Evolutionary conservation across 2,329 filamentous ascomycete genomes (phyloP), one percentile per base, ranked within the genome.

Genomic region (Ophiostoma ulmi): DNA sequence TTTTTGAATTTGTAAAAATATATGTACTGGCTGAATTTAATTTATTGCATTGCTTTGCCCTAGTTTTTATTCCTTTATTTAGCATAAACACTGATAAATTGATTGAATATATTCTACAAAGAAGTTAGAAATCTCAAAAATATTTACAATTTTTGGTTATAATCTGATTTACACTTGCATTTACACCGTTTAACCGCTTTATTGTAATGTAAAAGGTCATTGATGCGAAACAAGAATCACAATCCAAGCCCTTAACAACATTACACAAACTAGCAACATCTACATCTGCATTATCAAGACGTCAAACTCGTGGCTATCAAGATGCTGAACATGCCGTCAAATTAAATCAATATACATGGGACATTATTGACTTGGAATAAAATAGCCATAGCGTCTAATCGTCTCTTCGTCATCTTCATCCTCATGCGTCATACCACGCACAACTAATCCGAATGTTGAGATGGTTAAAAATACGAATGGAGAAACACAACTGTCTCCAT

Each of bases 401-500:
- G 11, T 39, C 44, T n/a, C 17, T 6, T 58, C 52, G 22, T 58
- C 44, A 48, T 20, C 52, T 6, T 48, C 20, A 14, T 48, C 13
- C 52, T 10, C 6, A 17, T 63, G 58, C 58, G 58, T 63, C 26
- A 36, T 63, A 35, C 26, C 58, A 63, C 31, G 31, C 58, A 63
- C 58, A 26, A 14, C 52, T 58, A 35, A 2, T 52, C 20, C 3
- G 1, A 35, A 20, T 7, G 5, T 20, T 17, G 1, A 10, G 11
- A 20, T 63, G 58, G 58, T 63, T 35, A 63, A 63, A 63, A 63
- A 63, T 63, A 31, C 26, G 17, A 58, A 14, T 35, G 26, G 58
- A 63, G 11, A 63, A 22, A 63, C 26, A 58, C 52, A 11, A 22
- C 52, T 58, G 52, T 58, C 52, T 31, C 58, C 22, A 35, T 63